phyloP scores from a whole-genome alignment of 148 eudicot genomes.

The Nepenthes mirabilis region DNA sequence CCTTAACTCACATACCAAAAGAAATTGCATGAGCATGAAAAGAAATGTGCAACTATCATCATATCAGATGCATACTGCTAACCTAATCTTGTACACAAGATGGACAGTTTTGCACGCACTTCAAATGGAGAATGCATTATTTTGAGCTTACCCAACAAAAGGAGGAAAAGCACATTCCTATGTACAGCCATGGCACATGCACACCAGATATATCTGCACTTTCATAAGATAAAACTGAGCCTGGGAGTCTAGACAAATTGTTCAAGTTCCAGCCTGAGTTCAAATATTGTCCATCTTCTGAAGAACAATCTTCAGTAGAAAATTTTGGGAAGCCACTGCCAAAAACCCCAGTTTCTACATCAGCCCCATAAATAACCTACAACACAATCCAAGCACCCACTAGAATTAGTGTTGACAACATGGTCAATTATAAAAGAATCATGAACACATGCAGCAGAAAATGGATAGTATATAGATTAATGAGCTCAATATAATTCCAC shows the following conservation, averaged over 20 bases:
- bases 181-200: constrained; percentile 91
- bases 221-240: constrained; percentile 87
- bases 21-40: too few relatives aligned
- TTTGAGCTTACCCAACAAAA: constrained; percentile 91
- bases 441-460: background rate
- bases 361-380: constrained; percentile 98
- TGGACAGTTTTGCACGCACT: background rate
- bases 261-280: constrained; percentile 96
- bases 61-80: background rate
- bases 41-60: too few relatives aligned
- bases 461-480: background rate
- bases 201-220: constrained; percentile 96
- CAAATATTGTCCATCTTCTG: constrained; percentile 43
- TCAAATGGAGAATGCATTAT: background rate
- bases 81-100: background rate
- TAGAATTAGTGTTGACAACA: background rate
- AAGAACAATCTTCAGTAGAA: constrained; percentile 26
- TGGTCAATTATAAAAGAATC: background rate
- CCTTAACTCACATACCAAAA: too few relatives aligned
- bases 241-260: constrained; percentile 91
- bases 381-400: background rate
- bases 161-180: constrained; percentile 99
- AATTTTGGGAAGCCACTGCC: constrained; percentile 94
- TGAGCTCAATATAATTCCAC: constrained; percentile 8
- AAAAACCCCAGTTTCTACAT: constrained; percentile 87